These are phyloP conservation scores for Dictyostelium discoideum DNA, from an alignment of 78 protist species.

Conservation along the genomic window DNA sequence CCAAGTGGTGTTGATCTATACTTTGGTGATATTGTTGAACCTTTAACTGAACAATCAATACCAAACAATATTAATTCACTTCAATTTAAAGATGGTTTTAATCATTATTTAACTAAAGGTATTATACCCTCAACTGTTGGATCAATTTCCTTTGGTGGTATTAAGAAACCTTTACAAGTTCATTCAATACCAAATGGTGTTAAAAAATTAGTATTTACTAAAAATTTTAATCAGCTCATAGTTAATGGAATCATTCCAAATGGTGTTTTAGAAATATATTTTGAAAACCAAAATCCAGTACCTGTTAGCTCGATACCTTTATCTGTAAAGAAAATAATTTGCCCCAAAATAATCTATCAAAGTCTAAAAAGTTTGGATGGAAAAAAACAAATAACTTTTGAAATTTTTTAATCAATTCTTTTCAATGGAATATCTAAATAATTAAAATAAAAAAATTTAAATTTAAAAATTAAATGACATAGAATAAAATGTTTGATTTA, in stretches of 20 bases:
- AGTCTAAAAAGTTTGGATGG: not conserved
- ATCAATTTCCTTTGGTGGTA: not conserved
- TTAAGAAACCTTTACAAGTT: not conserved
- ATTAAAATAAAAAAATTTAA: too few relatives aligned
- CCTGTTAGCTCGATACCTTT: not conserved
- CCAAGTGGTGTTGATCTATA: not conserved
- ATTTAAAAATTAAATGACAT: too few relatives aligned
- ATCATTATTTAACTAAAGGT: not conserved
- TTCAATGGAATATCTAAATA: too few relatives aligned
- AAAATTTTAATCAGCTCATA: not conserved
- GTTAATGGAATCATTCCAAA: not conserved
- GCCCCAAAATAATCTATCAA: not conserved
- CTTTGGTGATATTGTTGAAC: not conserved
- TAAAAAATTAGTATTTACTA: not conserved
- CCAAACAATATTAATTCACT: not conserved
- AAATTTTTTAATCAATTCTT: too few relatives aligned
- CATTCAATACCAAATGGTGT: not conserved
- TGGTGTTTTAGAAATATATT: not conserved
- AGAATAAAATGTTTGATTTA: too few relatives aligned
- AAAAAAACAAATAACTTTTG: not conserved
- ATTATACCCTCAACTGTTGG: not conserved
- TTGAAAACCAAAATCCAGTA: not conserved
- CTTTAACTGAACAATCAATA: not conserved
- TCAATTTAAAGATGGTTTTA: not conserved
- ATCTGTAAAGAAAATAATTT: not conserved